Evolutionary conservation across 2,329 filamentous ascomycete genomes (phyloP).

Genomic region (Epichloe sp.): DNA sequence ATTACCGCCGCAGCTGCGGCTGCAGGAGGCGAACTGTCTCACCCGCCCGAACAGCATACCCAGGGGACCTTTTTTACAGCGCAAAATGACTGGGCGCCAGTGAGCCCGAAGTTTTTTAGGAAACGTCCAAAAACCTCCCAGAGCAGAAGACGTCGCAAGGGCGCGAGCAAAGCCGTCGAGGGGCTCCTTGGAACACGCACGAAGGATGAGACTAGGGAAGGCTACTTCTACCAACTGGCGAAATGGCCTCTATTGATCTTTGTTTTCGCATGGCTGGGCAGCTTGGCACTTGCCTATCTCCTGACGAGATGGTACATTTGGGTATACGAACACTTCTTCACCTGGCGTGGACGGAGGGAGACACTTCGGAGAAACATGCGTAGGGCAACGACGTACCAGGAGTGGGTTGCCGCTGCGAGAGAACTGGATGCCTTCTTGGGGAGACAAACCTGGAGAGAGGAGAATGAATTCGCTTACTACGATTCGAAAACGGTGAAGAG

Average conservation of each 20-base stretch:
- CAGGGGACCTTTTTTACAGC: slow-evolving; percentile 62
- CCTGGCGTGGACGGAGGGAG: slow-evolving; percentile 74
- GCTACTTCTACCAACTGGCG: slow-evolving; percentile 73
- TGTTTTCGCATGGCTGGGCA: slow-evolving; percentile 67
- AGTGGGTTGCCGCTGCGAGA: slow-evolving; percentile 72
- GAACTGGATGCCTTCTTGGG: slow-evolving; percentile 70
- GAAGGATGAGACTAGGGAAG: slow-evolving; percentile 88
- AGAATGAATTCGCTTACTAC: slow-evolving; percentile 72
- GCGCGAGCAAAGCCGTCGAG: slow-evolving; percentile 25
- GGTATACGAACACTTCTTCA: slow-evolving; percentile 79
- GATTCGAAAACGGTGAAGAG: slow-evolving; percentile 71
- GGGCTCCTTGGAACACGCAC: slow-evolving; percentile 42
- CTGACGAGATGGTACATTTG: slow-evolving; percentile 81
- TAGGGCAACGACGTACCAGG: slow-evolving; percentile 58
- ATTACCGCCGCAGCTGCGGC: slow-evolving; percentile 26
- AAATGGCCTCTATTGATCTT: slow-evolving; percentile 85
- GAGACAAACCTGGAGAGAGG: slow-evolving; percentile 67
- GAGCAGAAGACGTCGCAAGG: slow-evolving; percentile 17
- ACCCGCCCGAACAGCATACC: slow-evolving; percentile 11
- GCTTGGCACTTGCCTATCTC: slow-evolving; percentile 60
- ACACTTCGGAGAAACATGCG: slow-evolving; percentile 58
- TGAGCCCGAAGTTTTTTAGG: slow-evolving; percentile 55
- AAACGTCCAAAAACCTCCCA: slow-evolving; percentile 24
- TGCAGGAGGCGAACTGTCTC: slow-evolving; percentile 23
- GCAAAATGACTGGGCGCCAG: slow-evolving; percentile 89